These are phyloP conservation scores for Candolleomyces eurysporus DNA, from an alignment of 768 basidiomycete species.

Conservation along the genomic window DNA sequence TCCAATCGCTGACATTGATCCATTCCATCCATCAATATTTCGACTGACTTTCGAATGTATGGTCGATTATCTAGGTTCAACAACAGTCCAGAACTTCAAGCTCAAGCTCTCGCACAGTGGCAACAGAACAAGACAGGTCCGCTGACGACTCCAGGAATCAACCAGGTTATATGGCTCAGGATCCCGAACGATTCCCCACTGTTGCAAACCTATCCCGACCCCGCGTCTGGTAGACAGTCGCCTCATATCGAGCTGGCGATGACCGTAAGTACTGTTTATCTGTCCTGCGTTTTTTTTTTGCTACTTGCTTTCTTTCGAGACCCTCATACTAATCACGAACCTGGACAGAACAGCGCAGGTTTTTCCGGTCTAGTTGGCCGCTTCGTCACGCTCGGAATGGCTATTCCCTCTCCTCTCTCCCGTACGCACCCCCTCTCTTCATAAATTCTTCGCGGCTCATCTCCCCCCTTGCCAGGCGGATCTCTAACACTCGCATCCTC, in stretches of 20 bases:
- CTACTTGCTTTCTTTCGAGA: too few species aligned
- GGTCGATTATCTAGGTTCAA: conserved; percentile 16
- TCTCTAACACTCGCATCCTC: conserved; percentile 14
- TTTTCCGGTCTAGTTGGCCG: conserved; percentile 13
- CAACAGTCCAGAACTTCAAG: conserved; percentile 19
- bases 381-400: conserved; percentile 14
- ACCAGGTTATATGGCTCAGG: conserved; percentile 23
- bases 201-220: conserved; percentile 18
- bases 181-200: conserved; percentile 19
- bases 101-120: conserved; percentile 22
- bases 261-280: conserved; percentile 7
- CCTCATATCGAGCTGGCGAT: conserved; percentile 22
- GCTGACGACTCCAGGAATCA: conserved; percentile 16
- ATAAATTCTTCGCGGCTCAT: too few species aligned
- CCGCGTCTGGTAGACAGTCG: conserved; percentile 21
- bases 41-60: too few species aligned
- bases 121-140: conserved; percentile 19
- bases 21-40: too few species aligned
- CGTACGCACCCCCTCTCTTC: conserved; percentile 17
- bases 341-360: conserved; percentile 15
- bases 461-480: conserved; percentile 12
- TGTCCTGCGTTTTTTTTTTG: background rate
- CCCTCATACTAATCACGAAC: too few species aligned
- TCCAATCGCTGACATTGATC: background rate
- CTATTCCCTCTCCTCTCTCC: conserved; percentile 25